These are phyloP conservation scores for Lentithecium fluviatile DNA, from an alignment of 495 filamentous ascomycete species.

Conservation along the genomic window DNA sequence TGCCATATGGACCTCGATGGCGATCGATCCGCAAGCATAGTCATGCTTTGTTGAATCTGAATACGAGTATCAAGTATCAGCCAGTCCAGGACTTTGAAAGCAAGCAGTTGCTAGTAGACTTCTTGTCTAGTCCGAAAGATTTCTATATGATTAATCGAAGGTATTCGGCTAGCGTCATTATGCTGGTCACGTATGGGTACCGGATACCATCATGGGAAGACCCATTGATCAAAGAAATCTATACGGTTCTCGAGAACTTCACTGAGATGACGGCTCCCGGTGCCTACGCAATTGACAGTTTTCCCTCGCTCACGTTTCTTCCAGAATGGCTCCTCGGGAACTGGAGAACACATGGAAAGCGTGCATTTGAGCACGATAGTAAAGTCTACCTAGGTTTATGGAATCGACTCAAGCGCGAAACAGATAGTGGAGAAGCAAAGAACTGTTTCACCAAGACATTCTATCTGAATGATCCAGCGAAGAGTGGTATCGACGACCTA, in stretches of 20 bases:
- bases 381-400: constrained; percentile 33
- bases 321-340: constrained; percentile 33
- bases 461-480: constrained; percentile 32
- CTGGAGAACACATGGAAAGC: constrained; percentile 32
- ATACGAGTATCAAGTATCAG: constrained; percentile 32
- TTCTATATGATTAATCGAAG: constrained; percentile 36
- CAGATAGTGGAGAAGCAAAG: constrained; percentile 25
- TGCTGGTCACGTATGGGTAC: constrained; percentile 37
- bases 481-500: constrained; percentile 36
- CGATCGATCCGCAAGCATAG: constrained; percentile 37
- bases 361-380: constrained; percentile 30
- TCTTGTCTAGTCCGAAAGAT: constrained; percentile 33
- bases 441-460: constrained; percentile 36
- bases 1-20: constrained; percentile 35
- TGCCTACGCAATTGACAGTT: constrained; percentile 32
- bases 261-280: constrained; percentile 35
- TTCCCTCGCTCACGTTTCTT: constrained; percentile 29
- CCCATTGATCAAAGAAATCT: constrained; percentile 31
- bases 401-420: constrained; percentile 28
- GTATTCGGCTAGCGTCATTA: constrained; percentile 39
- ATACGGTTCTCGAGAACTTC: constrained; percentile 31
- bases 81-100: constrained; percentile 42
- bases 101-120: constrained; percentile 37
- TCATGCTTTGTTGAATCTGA: constrained; percentile 36
- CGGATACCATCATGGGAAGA: constrained; percentile 32